Evolutionary conservation across 129 eudicot species (phyloP), one percentile per base, ranked within the genome.

Genomic region (Apium graveolens): DNA sequence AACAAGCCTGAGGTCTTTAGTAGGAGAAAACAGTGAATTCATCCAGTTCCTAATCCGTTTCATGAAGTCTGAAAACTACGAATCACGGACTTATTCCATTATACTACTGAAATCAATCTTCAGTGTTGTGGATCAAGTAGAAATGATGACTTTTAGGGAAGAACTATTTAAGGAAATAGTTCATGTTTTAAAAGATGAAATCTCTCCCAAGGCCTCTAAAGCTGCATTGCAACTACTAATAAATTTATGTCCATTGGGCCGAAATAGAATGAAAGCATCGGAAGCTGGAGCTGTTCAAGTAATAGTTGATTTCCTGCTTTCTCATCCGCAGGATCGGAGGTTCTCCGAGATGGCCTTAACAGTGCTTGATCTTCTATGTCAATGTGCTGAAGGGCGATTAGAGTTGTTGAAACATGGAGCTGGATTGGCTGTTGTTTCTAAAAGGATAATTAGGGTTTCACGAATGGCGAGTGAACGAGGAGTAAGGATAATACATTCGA

Each of bases 361-460:
- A 18, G 85, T 79, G 65, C 42, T 87, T 63, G 90, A 87, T 6
- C 78, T 17, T 32, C 63, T 84, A 12, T 81, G 87, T 75, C 85
- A 84, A 29, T 86, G 90, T 38, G 86, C 90, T 0, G 87, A 87
- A 21, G 90, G 90, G 27, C 73, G 90, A 42, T 83, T 86, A 0
- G 90, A 81, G 63, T 31, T 87, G 78, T 20, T 87, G 48, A 77
- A 73, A 42, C 90, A 87, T 53, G 83, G 81, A 26, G 90, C 87
- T 0, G 90, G 90, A 20, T 51, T 86, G n/a, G 86, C 90, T 11
- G 79, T 84, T 43, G 84, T 86, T 34, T 86, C 90, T 3, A 86
- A 84, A 81, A 86, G 84, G 68, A 84, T 84, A 39, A 80, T 86
- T 24, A 81, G 87, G 84, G 76, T 86, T 43, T 86, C 90, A 7